These are phyloP conservation scores for Vararia minispora DNA, from an alignment of 768 basidiomycete genomes.

Conservation along the genomic window DNA sequence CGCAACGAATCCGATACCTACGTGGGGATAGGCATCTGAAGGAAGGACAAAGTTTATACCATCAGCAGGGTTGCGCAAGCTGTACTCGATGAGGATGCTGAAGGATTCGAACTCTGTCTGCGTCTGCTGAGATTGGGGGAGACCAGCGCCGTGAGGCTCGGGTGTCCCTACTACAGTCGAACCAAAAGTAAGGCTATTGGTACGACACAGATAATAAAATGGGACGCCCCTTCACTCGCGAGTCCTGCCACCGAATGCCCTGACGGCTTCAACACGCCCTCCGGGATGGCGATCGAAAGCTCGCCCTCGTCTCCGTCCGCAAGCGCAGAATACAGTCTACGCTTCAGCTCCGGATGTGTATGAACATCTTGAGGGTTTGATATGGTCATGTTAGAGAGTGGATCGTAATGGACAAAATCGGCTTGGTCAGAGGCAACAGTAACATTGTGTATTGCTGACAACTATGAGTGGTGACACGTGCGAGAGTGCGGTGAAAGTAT, in stretches of 20 bases:
- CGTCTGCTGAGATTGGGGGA: conserved; percentile 15
- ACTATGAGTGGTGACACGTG: conserved; percentile 15
- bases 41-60: conserved; percentile 80
- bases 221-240: conserved; percentile 42
- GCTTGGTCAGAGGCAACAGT: conserved; percentile 61
- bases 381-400: conserved; percentile 52
- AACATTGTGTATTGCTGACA: conserved; percentile 58
- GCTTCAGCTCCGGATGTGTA: conserved; percentile 85
- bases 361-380: conserved; percentile 70
- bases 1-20: conserved; percentile 30
- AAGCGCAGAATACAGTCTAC: conserved; percentile 82
- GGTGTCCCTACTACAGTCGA: conserved; percentile 56
- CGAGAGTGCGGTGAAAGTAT: neutral
- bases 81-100: conserved; percentile 67
- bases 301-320: conserved; percentile 94
- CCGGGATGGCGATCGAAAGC: conserved; percentile 78
- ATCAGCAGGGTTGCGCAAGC: conserved; percentile 70
- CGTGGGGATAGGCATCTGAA: conserved; percentile 74
- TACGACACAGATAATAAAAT: conserved; percentile 1
- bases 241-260: conserved; percentile 34
- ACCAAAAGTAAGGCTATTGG: neutral
- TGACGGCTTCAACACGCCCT: conserved; percentile 57
- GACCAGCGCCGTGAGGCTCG: conserved; percentile 68
- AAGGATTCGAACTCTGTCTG: conserved; percentile 74
- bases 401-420: conserved; percentile 72